Conservation (phyloP, 192 early-diverging fungal species). For the Coemansia erecta region DNA sequence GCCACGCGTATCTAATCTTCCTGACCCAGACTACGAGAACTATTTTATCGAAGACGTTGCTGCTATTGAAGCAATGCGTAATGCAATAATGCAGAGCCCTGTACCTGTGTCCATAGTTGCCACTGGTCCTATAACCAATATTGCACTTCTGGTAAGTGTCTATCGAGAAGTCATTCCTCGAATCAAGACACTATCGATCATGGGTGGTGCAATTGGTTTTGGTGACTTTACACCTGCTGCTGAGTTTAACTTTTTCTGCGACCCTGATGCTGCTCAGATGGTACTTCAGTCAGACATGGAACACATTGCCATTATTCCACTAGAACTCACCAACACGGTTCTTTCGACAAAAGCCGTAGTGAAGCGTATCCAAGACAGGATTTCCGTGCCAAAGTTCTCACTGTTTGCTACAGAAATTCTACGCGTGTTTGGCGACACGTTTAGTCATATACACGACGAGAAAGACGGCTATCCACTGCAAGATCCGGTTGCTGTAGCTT, state of each 20-base stretch:
- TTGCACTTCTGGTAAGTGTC: slow-evolving; percentile 44
- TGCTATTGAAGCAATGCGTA: slow-evolving; percentile 21
- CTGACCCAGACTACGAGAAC: slow-evolving; percentile 12
- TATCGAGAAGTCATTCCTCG: slow-evolving; percentile 38
- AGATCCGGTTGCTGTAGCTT: slow-evolving; percentile 25
- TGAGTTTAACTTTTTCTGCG: slow-evolving; percentile 41
- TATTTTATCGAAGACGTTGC: slow-evolving; percentile 9
- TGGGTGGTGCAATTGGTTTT: slow-evolving; percentile 38
- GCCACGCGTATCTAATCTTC: slow-evolving; percentile 12
- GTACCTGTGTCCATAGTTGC: slow-evolving; percentile 29
- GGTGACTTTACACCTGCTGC: slow-evolving; percentile 22
- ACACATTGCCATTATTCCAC: slow-evolving; percentile 23
- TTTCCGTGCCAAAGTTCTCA: slow-evolving; percentile 15
- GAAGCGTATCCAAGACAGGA: slow-evolving; percentile 9
- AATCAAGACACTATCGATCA: slow-evolving; percentile 43
- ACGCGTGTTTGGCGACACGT: slow-evolving; percentile 10
- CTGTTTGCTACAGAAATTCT: slow-evolving; percentile 18
- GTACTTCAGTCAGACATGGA: slow-evolving; percentile 20
- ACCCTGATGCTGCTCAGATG: slow-evolving; percentile 40
- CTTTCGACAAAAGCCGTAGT: slow-evolving; percentile 13
- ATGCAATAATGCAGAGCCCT: slow-evolving; percentile 20
- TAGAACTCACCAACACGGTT: slow-evolving; percentile 29
- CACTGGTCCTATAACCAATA: slow-evolving; percentile 51
- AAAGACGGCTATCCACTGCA: slow-evolving; percentile 25
- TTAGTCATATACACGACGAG: slow-evolving; percentile 6